Conservation (phyloP, 306 rosid genomes). For the Cicer judaicum region DNA sequence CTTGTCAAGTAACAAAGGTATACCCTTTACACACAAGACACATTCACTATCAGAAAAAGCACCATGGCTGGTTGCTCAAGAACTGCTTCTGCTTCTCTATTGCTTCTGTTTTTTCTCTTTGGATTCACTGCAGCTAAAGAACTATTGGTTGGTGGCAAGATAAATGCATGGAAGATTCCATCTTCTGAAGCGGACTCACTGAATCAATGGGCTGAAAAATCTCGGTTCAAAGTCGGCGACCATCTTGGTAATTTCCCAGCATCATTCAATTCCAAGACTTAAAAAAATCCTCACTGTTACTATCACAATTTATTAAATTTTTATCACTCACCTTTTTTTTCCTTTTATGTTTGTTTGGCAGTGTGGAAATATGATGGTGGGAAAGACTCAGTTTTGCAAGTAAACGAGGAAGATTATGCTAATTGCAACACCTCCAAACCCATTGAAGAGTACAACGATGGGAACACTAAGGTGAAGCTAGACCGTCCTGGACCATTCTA, state of each 20-base stretch:
- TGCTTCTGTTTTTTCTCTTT: conserved; percentile 49
- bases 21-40: not conserved
- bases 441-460: conserved; percentile 58
- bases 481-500: conserved; percentile 69
- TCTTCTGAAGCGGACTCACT: conserved; percentile 74
- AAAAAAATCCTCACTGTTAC: not conserved
- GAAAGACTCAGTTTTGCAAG: conserved; percentile 85
- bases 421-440: conserved; percentile 64
- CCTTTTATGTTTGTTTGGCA: conserved; percentile 17
- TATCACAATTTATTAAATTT: not conserved
- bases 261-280: not conserved
- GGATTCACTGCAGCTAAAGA: conserved; percentile 70
- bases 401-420: conserved; percentile 62
- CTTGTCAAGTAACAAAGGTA: not conserved
- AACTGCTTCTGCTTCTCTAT: conserved; percentile 46
- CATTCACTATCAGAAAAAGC: conserved; percentile 17
- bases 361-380: conserved; percentile 78
- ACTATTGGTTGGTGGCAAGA: conserved; percentile 72
- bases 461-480: conserved; percentile 71
- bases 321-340: not conserved
- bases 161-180: conserved; percentile 75
- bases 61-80: conserved; percentile 59
- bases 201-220: conserved; percentile 75
- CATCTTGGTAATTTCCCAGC: conserved; percentile 56
- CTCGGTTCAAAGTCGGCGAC: conserved; percentile 72